Evolutionary conservation across 768 basidiomycete genomes (phyloP).

Genomic region (Collybia nuda): DNA sequence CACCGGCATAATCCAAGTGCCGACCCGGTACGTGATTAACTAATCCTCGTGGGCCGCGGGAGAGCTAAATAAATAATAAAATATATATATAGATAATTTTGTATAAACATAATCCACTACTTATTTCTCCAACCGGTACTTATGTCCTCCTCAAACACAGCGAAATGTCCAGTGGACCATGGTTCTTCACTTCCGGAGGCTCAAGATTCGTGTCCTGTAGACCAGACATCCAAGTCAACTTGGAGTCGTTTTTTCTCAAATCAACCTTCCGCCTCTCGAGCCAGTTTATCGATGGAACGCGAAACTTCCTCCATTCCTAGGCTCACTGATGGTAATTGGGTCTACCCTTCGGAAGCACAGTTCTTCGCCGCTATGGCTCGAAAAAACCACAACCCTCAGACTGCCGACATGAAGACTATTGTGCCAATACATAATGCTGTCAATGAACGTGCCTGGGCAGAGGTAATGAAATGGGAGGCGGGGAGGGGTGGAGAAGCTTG

Average conservation of each 20-base stretch:
- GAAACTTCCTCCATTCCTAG: slow-evolving; percentile 90
- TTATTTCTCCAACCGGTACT: slow-evolving; percentile 16
- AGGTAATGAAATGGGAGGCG: slow-evolving; percentile 80
- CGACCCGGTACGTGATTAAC: too few species aligned
- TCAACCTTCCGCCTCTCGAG: slow-evolving; percentile 15
- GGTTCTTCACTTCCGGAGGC: neutral
- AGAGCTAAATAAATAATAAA: too few species aligned
- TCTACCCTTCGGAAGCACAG: slow-evolving; percentile 98
- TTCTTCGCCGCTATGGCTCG: slow-evolving; percentile 97
- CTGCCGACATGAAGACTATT: slow-evolving; percentile 91
- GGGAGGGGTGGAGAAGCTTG: slow-evolving; percentile 81
- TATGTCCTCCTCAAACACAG: slow-evolving; percentile 11
- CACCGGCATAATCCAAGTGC: too few species aligned
- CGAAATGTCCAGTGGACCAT: slow-evolving; percentile 64
- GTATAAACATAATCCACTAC: neutral
- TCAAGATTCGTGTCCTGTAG: slow-evolving; percentile 37
- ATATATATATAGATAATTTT: neutral
- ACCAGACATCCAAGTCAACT: slow-evolving; percentile 34
- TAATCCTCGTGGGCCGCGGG: too few species aligned
- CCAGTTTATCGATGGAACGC: slow-evolving; percentile 65
- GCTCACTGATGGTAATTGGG: slow-evolving; percentile 75
- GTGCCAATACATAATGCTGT: slow-evolving; percentile 99
- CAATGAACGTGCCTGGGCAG: slow-evolving; percentile 90
- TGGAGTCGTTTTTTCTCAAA: slow-evolving; percentile 43
- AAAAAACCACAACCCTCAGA: slow-evolving; percentile 87